Conservation (phyloP, 2,329 filamentous ascomycete genomes). For the Biscogniauxia mediterranea region DNA sequence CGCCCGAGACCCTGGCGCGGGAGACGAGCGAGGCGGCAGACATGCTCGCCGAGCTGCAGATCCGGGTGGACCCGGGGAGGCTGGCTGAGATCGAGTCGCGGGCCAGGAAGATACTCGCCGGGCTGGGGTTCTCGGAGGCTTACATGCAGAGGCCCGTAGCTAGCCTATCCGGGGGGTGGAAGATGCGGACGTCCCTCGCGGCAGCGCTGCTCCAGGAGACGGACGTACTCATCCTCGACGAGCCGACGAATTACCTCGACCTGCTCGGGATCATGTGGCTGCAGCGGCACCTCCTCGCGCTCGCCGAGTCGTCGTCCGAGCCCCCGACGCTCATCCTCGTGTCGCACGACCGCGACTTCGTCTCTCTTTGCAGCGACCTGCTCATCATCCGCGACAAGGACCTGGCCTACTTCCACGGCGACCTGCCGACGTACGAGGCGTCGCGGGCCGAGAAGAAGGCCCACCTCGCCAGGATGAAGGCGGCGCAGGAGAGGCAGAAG, state of each 20-base stretch:
- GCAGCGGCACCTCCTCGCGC: constrained; percentile 64
- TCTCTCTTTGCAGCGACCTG: constrained; percentile 73
- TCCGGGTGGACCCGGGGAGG: constrained; percentile 64
- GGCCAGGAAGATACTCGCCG: constrained; percentile 64
- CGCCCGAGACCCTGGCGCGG: constrained; percentile 53
- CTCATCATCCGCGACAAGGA: constrained; percentile 71
- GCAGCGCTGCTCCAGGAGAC: constrained; percentile 67
- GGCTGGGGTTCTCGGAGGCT: constrained; percentile 68
- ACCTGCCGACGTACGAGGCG: constrained; percentile 68
- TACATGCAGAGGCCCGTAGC: constrained; percentile 58
- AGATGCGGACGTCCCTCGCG: constrained; percentile 66
- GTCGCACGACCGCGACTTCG: constrained; percentile 82
- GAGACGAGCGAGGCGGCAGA: constrained; percentile 71
- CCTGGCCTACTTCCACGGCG: constrained; percentile 73
- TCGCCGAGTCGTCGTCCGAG: constrained; percentile 47
- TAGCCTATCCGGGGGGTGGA: constrained; percentile 75
- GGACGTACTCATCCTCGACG: constrained; percentile 79
- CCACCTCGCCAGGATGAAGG: constrained; percentile 72
- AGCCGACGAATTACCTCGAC: constrained; percentile 86
- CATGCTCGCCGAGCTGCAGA: constrained; percentile 66
- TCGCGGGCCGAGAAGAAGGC: constrained; percentile 66
- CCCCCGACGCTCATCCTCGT: constrained; percentile 72
- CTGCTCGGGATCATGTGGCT: constrained; percentile 83
- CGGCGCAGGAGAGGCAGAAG: constrained; percentile 77
- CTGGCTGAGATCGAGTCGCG: constrained; percentile 62